Base-by-base conservation (phyloP, 2,329 filamentous ascomycete genomes). In the Cercospora brassicicola region DNA sequence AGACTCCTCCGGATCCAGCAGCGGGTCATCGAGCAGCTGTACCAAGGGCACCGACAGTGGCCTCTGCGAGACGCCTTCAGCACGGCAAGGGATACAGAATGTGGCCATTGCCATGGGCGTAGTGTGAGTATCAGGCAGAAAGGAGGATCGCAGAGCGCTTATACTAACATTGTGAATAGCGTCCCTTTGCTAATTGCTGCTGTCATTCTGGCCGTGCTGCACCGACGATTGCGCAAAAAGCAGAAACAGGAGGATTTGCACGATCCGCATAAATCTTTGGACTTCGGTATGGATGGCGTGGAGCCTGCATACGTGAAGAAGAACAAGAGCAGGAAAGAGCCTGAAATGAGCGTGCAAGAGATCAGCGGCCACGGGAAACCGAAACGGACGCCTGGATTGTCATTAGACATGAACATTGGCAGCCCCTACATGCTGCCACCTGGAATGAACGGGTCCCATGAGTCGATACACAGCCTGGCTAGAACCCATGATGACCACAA, bases 371-470 rank as follows among this genome's bases (percentile, higher is more conserved):
- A 85, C 51, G 86, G 86, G 13, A 73, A 89, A 70, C 89, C 88
- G 4, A 64, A 64, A 33, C 51, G 62, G 39, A 57, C 62, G 13
- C 62, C 62, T 28, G 63, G 64, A 42, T 57, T 70, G 65, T 69
- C 69, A 15, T 79, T 89, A 74, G 86, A 88, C 70, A 76, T 94
- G 86, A 88, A 91, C 76, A 84, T 94, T 59, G 88, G 87, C 36
- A 95, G 90, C 74, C 95, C 95, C 1, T 99, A 98, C 78, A 86
- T 99, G n/a, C 85, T 98, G n/a, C 94, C 95, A 4, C 91, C 92
- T 1, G 89, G 88, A 64, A 77, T 94, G 20, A 89, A 95, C 51
- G 85, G 87, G 76, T 97, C 94, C 0, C 88, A 88, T 55, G 93
- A 97, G 73, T 97, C 94, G 4, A 84, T 98, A 70, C 89, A 94